These are phyloP conservation scores for Diaporthe aspalathi DNA, from an alignment of 2,329 filamentous ascomycete genomes.

Conservation along the genomic window DNA sequence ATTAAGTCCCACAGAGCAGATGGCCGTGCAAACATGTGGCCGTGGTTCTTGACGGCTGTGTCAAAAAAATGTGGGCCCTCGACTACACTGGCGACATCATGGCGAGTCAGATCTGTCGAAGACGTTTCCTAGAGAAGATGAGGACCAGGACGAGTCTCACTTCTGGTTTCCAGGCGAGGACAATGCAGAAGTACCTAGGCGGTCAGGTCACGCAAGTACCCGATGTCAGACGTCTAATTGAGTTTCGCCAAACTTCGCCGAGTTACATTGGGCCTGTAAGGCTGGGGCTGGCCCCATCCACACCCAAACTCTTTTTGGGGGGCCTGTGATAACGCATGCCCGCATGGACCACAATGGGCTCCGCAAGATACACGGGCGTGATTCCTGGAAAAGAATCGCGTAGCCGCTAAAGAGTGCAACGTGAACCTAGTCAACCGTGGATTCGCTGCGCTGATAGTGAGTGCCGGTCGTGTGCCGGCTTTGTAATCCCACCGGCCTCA, in stretches of 20 bases:
- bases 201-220: constrained; percentile 28
- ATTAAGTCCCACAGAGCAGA: neutral
- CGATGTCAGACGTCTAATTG: constrained; percentile 39
- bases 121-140: constrained; percentile 2
- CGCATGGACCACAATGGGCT: neutral
- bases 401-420: constrained; percentile 16
- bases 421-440: neutral
- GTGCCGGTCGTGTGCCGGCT: neutral
- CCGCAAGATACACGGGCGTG: neutral
- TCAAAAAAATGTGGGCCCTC: neutral
- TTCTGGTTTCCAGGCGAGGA: neutral
- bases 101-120: neutral
- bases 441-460: neutral
- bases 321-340: neutral
- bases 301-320: neutral
- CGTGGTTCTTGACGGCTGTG: neutral
- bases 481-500: constrained; percentile 24
- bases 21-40: neutral
- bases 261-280: constrained; percentile 34
- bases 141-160: neutral
- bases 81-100: neutral
- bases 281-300: neutral
- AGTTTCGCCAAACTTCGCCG: constrained; percentile 16
- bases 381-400: neutral
- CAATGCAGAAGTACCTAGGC: neutral